These are phyloP conservation scores for Candida schatavii DNA, from an alignment of 805 yeast genomes.

Conservation along the genomic window DNA sequence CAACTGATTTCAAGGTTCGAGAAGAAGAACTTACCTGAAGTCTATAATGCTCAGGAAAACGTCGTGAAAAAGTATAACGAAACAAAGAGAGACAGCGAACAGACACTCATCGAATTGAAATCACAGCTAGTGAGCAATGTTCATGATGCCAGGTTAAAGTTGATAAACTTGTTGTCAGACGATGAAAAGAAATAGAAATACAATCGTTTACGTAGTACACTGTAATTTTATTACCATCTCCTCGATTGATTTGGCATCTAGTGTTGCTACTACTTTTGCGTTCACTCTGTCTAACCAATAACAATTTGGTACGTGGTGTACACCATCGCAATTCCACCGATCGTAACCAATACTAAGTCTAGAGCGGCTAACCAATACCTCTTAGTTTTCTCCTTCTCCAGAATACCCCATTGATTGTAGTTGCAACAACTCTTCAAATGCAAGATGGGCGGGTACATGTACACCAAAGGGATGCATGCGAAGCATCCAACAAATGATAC, in stretches of 20 bases:
- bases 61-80: constrained; percentile 9
- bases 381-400: constrained; percentile 21
- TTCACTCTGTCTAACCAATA: constrained; percentile 1
- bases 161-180: constrained; percentile 6
- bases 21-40: constrained; percentile 27
- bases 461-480: constrained; percentile 82
- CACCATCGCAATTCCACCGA: constrained; percentile 61
- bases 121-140: constrained; percentile 17
- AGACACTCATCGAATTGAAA: constrained; percentile 11
- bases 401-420: constrained; percentile 13
- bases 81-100: constrained; percentile 11
- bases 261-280: too few species aligned
- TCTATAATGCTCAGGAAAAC: constrained; percentile 23
- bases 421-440: constrained; percentile 55
- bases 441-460: constrained; percentile 80
- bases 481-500: constrained; percentile 82
- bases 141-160: constrained; percentile 25
- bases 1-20: constrained; percentile 24
- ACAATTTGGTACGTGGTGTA: constrained; percentile 67
- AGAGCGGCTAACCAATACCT: constrained; percentile 36
- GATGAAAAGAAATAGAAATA: constrained; percentile 5
- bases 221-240: too few species aligned
- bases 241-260: too few species aligned
- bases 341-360: constrained; percentile 47
- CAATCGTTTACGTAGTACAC: too few species aligned